Evolutionary conservation across 345 rosid species (phyloP).

Genomic region (Camelina sativa): DNA sequence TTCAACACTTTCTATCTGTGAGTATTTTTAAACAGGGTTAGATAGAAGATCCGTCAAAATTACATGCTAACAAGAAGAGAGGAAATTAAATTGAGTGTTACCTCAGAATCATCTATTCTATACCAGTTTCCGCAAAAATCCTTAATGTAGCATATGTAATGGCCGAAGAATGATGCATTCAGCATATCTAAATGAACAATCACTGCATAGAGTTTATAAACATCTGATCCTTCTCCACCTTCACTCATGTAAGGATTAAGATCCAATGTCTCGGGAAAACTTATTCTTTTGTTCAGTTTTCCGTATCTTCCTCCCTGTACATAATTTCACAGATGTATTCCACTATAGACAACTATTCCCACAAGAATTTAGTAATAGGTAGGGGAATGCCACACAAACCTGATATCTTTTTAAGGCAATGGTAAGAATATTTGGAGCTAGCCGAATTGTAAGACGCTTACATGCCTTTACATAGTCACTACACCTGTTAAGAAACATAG

Average conservation of each 20-base stretch:
- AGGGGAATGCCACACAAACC: constrained; percentile 46
- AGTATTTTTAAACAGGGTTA: constrained; percentile 32
- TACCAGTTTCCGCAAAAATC: constrained; percentile 86
- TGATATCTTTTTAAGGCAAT: constrained; percentile 92
- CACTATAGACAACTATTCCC: background rate
- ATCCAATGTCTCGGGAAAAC: constrained; percentile 82
- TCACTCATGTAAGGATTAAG: constrained; percentile 87
- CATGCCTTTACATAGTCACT: constrained; percentile 94
- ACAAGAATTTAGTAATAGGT: constrained; percentile 4
- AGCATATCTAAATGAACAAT: constrained; percentile 97
- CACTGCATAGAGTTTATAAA: constrained; percentile 87
- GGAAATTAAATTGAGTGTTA: constrained; percentile 37
- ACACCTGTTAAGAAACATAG: constrained; percentile 53
- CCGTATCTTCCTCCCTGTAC: constrained; percentile 96
- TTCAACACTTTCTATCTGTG: constrained; percentile 70
- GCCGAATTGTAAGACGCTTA: constrained; percentile 78
- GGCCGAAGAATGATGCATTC: constrained; percentile 97
- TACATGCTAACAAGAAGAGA: constrained; percentile 16
- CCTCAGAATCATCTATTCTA: constrained; percentile 90
- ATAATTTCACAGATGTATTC: constrained; percentile 30
- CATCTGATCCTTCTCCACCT: constrained; percentile 68
- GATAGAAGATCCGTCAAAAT: constrained; percentile 22
- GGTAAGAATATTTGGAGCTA: constrained; percentile 89
- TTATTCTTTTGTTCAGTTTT: constrained; percentile 91
- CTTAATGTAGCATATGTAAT: constrained; percentile 88